These are phyloP conservation scores for Globisporangium nagaii DNA, from an alignment of 352 stramenopile species.

Conservation along the genomic window DNA sequence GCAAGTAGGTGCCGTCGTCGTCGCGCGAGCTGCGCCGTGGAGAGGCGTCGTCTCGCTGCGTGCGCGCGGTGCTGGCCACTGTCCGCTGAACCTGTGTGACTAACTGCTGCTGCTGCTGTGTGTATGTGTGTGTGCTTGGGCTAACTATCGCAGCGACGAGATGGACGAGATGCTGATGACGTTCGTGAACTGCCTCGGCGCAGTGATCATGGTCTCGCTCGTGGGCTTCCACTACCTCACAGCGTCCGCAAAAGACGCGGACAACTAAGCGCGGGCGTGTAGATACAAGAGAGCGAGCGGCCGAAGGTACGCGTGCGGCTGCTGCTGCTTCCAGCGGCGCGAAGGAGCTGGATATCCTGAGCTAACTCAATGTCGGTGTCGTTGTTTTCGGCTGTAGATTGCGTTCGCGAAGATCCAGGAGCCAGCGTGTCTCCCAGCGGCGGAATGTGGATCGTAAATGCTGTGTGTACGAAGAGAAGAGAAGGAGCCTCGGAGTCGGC, in stretches of 20 bases:
- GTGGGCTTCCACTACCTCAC: constrained; percentile 88
- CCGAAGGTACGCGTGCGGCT: no score
- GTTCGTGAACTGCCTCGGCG: constrained; percentile 85
- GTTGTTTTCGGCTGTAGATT: no score
- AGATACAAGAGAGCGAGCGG: no score
- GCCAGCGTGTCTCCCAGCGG: no score
- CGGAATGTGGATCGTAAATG: no score
- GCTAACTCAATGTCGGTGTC: no score
- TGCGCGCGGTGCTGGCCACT: neutral
- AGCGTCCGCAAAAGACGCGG: constrained; percentile 70
- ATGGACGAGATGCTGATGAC: constrained; percentile 85
- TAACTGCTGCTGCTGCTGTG: neutral
- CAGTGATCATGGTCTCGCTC: constrained; percentile 84
- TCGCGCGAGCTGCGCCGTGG: neutral
- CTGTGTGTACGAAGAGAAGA: no score
- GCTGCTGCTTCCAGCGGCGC: no score
- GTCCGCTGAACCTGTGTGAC: neutral
- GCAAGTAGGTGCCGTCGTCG: no score
- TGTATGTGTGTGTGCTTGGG: constrained; percentile 5
- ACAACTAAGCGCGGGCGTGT: constrained; percentile 35
- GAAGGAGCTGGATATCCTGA: no score
- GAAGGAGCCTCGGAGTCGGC: no score
- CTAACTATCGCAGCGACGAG: constrained; percentile 58
- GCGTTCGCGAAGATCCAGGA: no score
- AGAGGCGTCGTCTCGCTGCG: neutral